phyloP scores from a whole-genome alignment of 192 early-diverging fungal genomes.

The Fimicolochytrium jonesii region DNA sequence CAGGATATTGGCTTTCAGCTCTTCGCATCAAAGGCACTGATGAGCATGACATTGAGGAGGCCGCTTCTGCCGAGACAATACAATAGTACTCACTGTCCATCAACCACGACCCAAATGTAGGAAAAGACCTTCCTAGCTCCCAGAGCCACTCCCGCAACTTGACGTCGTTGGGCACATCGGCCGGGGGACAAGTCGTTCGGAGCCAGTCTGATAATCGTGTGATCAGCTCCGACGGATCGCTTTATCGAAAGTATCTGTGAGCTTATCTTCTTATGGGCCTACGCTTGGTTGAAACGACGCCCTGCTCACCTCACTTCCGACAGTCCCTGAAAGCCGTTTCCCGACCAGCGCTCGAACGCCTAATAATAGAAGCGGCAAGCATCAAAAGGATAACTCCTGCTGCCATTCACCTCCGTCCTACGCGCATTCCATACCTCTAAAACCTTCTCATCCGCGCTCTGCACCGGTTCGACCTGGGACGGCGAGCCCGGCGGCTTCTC shows the following conservation, averaged over 20 bases:
- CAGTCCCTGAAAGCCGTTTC: constrained; percentile 10
- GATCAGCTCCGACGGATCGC: constrained; percentile 9
- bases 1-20: no score
- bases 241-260: neutral
- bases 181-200: neutral
- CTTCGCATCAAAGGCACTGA: no score
- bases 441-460: no score
- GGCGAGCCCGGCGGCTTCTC: no score
- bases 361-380: no score
- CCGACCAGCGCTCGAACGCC: constrained; percentile 15
- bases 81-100: constrained; percentile 15
- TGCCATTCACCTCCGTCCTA: no score
- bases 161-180: neutral
- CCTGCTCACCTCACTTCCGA: neutral
- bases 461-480: no score
- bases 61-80: neutral
- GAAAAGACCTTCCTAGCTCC: constrained; percentile 5
- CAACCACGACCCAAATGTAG: constrained; percentile 11
- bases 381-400: no score
- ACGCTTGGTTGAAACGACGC: neutral
- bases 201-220: constrained; percentile 6
- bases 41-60: neutral
- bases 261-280: neutral
- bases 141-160: constrained; percentile 7
- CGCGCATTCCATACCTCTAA: no score